A percentile compares a stretch with the other conserved stretches of the same genome.
phyloP scores from a whole-genome alignment of 2,329 filamentous ascomycete genomes.

The Podosphaera fusca region DNA sequence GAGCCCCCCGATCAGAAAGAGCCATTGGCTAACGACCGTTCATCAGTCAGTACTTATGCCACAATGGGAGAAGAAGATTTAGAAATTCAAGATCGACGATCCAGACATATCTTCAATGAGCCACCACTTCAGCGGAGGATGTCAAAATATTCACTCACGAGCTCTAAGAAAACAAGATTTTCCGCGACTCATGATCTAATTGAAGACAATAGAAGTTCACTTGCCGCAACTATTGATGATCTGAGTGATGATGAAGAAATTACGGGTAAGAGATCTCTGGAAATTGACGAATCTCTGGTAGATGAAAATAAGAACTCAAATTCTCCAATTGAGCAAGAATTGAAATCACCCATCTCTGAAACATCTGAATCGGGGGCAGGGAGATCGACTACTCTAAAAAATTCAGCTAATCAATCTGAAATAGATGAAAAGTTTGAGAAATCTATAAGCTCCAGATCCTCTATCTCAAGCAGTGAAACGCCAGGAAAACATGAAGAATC shows the following conservation, averaged over 20 bases:
- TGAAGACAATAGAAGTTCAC: constrained; percentile 23
- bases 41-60: constrained; percentile 47
- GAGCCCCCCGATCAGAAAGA: constrained; percentile 24
- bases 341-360: background rate
- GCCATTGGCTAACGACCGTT: constrained; percentile 26
- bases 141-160: constrained; percentile 7
- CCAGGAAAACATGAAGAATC: constrained; percentile 4
- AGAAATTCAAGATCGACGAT: constrained; percentile 27
- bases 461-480: constrained; percentile 9
- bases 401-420: background rate
- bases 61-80: constrained; percentile 42
- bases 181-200: constrained; percentile 16
- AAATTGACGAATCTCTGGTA: constrained; percentile 3
- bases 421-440: background rate
- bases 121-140: constrained; percentile 18
- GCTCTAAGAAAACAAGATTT: constrained; percentile 22
- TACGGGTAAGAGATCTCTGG: constrained; percentile 10
- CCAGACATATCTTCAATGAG: constrained; percentile 25
- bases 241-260: constrained; percentile 20
- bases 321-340: constrained; percentile 3
- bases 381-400: background rate
- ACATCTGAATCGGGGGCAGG: background rate
- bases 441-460: constrained; percentile 2
- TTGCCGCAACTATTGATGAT: constrained; percentile 34
- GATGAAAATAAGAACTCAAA: background rate